Base-by-base conservation (phyloP, 2,329 filamentous ascomycete genomes). In the Orbilia blumenaviensis region DNA sequence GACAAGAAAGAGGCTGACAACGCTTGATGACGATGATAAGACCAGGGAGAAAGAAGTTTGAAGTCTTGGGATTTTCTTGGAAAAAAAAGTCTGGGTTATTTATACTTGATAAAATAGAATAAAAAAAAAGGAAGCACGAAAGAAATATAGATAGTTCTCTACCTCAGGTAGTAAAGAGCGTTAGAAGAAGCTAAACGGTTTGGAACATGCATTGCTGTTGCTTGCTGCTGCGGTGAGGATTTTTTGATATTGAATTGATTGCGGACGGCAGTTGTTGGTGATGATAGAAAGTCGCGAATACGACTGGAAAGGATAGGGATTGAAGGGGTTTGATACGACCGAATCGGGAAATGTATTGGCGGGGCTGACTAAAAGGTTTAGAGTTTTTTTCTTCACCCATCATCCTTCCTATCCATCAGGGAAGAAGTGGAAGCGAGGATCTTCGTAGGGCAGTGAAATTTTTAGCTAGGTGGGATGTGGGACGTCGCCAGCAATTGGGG, bases 271-370 rank as follows among this genome's bases (percentile, higher is more conserved):
- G n/a, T 60, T 16, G 7, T 44, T 34, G 23, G 21, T 62, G 23
- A 61, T 21, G 58, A 62, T 3, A 38, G 36, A 29, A 8, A 21
- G 27, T 25, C 7, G 48, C 48, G 48, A 34, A 54, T 52, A 38
- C 46, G 62, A 66, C 50, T 21, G 1, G 52, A 66, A 56, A 41
- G 14, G 25, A 9, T 10, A 23, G n/a, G 23, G 4, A n/a, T n/a
- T n/a, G n/a, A n/a, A n/a, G n/a, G n/a, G n/a, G n/a, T n/a, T n/a
- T 50, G 32, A 48, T 66, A 74, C 69, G 69, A 74, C 61, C 69
- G 42, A 67, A 74, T 74, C 44, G 44, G 69, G 69, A 61, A 66
- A 62, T 52, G 32, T 2, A 5, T 14, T 14, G 29, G 18, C 36
- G 64, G 52, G 36, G 48, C 64, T 58, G 60, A 67, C 44, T n/a